phyloP scores from a whole-genome alignment of 495 filamentous ascomycete species.

The Bacidia rubella region DNA sequence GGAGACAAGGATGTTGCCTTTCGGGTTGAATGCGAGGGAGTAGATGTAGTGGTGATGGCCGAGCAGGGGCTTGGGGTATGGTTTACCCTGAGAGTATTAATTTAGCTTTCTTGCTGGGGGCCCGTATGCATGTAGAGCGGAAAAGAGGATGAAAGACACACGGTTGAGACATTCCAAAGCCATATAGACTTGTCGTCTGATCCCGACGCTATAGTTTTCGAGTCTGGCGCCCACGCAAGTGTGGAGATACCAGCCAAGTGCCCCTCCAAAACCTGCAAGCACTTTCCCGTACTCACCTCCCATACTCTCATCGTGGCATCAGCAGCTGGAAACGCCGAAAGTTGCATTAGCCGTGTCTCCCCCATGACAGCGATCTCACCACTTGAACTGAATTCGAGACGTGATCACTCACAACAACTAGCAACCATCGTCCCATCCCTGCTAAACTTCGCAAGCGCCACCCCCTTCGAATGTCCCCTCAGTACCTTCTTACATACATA shows the following conservation, averaged over 20 bases:
- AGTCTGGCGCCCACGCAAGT: constrained; percentile 83
- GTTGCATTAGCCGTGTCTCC: constrained; percentile 7
- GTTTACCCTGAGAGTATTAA: constrained; percentile 33
- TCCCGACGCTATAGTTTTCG: constrained; percentile 71
- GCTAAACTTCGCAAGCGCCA: constrained; percentile 81
- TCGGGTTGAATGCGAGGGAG: constrained; percentile 82
- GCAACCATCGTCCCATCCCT: constrained; percentile 84
- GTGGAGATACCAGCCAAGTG: constrained; percentile 87
- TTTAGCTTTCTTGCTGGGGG: constrained; percentile 8
- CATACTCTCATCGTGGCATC: constrained; percentile 85
- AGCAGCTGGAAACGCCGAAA: constrained; percentile 39
- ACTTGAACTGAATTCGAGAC: not conserved
- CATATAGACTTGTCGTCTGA: constrained; percentile 94
- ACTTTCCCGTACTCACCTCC: constrained; percentile 63
- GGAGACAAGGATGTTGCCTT: constrained; percentile 88
- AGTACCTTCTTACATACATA: constrained; percentile 54
- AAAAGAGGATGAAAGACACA: constrained; percentile 26
- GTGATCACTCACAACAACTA: constrained; percentile 49
- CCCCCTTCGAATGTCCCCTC: constrained; percentile 58
- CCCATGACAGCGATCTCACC: not conserved
- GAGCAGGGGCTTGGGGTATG: constrained; percentile 49
- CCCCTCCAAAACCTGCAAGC: constrained; percentile 78
- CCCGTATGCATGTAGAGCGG: constrained; percentile 1
- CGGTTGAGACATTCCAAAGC: constrained; percentile 75
- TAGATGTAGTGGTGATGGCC: constrained; percentile 97